Evolutionary conservation across 2,329 filamentous ascomycete species (phyloP).

Genomic region (Microsporum audouinii): DNA sequence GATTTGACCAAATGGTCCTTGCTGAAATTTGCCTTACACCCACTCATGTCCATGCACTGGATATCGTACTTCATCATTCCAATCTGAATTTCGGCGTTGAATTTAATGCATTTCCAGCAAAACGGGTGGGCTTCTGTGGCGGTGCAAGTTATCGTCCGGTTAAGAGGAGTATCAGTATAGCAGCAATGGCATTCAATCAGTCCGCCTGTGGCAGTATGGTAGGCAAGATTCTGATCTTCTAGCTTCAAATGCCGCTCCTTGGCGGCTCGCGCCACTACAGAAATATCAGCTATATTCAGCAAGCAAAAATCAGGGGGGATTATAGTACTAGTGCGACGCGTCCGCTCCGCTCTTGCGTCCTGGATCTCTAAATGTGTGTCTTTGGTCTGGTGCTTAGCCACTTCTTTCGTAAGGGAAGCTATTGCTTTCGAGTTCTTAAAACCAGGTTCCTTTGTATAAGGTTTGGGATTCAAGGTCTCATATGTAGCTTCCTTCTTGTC

Average conservation of each 20-base stretch:
- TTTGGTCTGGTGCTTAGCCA: not conserved
- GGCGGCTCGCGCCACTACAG: not conserved
- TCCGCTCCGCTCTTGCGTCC: conserved; percentile 22
- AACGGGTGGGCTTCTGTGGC: conserved; percentile 52
- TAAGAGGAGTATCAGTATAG: conserved; percentile 53
- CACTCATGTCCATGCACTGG: conserved; percentile 57
- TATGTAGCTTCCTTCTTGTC: not conserved
- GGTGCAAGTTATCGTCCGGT: conserved; percentile 58
- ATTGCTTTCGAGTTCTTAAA: not conserved
- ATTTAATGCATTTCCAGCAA: conserved; percentile 55
- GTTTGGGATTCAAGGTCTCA: not conserved
- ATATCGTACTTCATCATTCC: conserved; percentile 59
- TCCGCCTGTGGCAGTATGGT: conserved; percentile 9
- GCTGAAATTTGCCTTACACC: conserved; percentile 53
- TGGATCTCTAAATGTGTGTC: conserved; percentile 23
- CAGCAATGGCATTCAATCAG: conserved; percentile 62
- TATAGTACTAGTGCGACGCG: conserved; percentile 11
- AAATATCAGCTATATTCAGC: not conserved
- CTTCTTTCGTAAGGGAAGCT: not conserved
- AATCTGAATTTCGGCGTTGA: conserved; percentile 55
- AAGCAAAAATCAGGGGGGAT: not conserved
- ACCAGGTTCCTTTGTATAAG: not conserved
- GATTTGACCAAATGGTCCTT: conserved; percentile 44
- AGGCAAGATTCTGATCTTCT: conserved; percentile 1
- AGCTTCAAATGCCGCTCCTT: not conserved